Evolutionary conservation across 306 rosid genomes (phyloP), one percentile per base, ranked within the genome.

Genomic region (Phaseolus lunatus): DNA sequence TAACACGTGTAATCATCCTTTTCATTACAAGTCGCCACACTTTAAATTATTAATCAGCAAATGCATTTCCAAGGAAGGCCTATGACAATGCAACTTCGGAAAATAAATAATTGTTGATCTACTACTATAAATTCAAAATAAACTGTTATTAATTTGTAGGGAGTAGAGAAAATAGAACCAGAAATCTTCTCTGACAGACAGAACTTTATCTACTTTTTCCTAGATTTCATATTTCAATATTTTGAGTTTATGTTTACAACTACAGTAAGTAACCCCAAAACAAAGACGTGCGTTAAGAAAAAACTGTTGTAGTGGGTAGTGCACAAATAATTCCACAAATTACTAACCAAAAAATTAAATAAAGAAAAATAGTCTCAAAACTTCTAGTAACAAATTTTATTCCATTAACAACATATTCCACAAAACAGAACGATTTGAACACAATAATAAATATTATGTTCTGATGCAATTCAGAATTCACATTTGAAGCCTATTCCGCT

Each of bases 381-480:
- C 27, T 1, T 49, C 27, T 19, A 37, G 29, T 19, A 7, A n/a
- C 5, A 58, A 63, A 0, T 10, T 47, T 0, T 45, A 15, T 31
- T 64, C 44, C 44, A 31, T 41, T 54, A 48, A 59, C 54, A 5
- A 35, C 41, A 43, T 64, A 61, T 29, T 27, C 16, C 44, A 56
- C 22, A 80, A 26, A 73, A 26, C 13, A 23, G 13, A 6, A 22
- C 23, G 23, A 48, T 33, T 73, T 7, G 0, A 15, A 65, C 45
- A 29, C 27, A 9, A 66, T 43, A 19, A 16, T n/a, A 48, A 48
- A 72, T n/a, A 49, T n/a, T 50, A 63, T 52, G 44, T 54, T 43
- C 50, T 54, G 56, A 41, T 5, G 62, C 13, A 66, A 72, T 75
- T 19, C 31, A 67, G 37, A 31, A 66, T 74, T 52, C 41, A 54